Percentiles rank a stretch among this genome's conserved stretches.
Conservation (phyloP, 78 protist genomes). For the Polysphondylium violaceum region DNA sequence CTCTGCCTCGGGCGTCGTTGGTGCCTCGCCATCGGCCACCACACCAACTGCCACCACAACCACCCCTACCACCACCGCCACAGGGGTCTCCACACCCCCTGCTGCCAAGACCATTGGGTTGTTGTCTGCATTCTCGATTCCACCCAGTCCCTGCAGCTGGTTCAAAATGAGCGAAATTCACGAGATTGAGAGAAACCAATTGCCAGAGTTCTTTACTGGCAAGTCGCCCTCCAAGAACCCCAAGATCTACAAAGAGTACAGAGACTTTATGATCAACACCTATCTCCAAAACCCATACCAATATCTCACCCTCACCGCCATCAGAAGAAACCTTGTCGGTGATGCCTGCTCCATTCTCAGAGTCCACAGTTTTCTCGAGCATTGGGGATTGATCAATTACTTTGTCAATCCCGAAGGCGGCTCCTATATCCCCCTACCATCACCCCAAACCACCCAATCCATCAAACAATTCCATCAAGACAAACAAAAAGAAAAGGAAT, state of each 20-base stretch:
- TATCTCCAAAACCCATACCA: slow-evolving; percentile 78
- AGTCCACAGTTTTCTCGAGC: slow-evolving; percentile 78
- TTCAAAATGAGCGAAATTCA: slow-evolving; percentile 47
- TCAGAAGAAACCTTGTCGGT: slow-evolving; percentile 45
- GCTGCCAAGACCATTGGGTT: background rate
- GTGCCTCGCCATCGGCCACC: background rate
- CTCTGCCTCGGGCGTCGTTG: too few relatives aligned
- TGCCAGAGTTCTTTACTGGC: slow-evolving; percentile 59
- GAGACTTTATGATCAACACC: slow-evolving; percentile 76
- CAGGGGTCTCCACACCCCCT: background rate
- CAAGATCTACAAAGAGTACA: slow-evolving; percentile 50
- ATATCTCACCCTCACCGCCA: slow-evolving; percentile 67
- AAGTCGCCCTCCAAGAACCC: slow-evolving; percentile 69
- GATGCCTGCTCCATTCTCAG: slow-evolving; percentile 55
- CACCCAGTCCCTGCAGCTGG: slow-evolving; percentile 57
- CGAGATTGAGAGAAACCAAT: slow-evolving; percentile 45
- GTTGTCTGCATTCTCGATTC: slow-evolving; percentile 13
- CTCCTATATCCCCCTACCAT: slow-evolving; percentile 30
- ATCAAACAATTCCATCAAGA: too few relatives aligned
- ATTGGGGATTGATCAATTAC: slow-evolving; percentile 83
- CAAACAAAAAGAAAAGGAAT: too few relatives aligned
- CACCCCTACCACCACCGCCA: background rate
- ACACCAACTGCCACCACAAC: slow-evolving; percentile 15
- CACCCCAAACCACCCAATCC: too few relatives aligned
- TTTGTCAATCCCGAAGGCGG: slow-evolving; percentile 53